Percentiles rank a stretch among this genome's conserved stretches.
These are phyloP conservation scores for Priceomyces melissophilus DNA, from an alignment of 805 yeast species.

Conservation along the genomic window DNA sequence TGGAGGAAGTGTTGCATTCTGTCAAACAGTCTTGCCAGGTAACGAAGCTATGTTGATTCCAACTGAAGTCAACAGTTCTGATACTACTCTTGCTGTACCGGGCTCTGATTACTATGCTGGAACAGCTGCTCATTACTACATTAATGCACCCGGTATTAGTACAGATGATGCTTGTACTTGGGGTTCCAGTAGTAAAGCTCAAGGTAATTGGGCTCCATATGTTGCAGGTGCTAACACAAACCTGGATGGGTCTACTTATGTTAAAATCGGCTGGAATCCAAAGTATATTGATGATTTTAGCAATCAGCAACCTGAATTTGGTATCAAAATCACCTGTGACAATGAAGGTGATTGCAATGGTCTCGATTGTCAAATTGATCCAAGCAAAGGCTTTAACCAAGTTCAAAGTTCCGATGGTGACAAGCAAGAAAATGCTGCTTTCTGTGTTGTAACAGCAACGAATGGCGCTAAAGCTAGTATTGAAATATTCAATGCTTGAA, in stretches of 20 bases:
- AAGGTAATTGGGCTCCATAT: conserved; percentile 92
- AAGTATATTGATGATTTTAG: conserved; percentile 66
- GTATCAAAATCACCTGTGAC: conserved; percentile 71
- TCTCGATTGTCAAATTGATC: conserved; percentile 79
- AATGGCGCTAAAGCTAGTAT: conserved; percentile 62
- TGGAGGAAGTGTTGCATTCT: conserved; percentile 65
- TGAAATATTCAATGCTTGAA: conserved; percentile 52
- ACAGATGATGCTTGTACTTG: conserved; percentile 76
- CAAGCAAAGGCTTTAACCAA: conserved; percentile 58
- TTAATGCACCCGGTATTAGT: conserved; percentile 80
- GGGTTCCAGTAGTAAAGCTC: conserved; percentile 67
- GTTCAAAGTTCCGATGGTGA: conserved; percentile 45
- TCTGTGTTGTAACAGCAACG: conserved; percentile 78
- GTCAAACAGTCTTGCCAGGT: conserved; percentile 93
- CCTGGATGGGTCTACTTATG: conserved; percentile 62
- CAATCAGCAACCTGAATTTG: conserved; percentile 58
- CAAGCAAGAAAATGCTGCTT: conserved; percentile 55
- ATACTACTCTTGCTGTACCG: conserved; percentile 73
- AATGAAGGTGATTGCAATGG: conserved; percentile 69
- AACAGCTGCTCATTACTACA: conserved; percentile 83
- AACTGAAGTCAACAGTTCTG: conserved; percentile 55
- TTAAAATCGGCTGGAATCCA: conserved; percentile 91
- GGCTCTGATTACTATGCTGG: conserved; percentile 79
- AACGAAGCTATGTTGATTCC: conserved; percentile 94
- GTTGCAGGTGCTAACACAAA: conserved; percentile 91